Evolutionary conservation across 2,329 filamentous ascomycete species (phyloP), one percentile per base, ranked within the genome.

Genomic region (Incumbomyces delicatus): DNA sequence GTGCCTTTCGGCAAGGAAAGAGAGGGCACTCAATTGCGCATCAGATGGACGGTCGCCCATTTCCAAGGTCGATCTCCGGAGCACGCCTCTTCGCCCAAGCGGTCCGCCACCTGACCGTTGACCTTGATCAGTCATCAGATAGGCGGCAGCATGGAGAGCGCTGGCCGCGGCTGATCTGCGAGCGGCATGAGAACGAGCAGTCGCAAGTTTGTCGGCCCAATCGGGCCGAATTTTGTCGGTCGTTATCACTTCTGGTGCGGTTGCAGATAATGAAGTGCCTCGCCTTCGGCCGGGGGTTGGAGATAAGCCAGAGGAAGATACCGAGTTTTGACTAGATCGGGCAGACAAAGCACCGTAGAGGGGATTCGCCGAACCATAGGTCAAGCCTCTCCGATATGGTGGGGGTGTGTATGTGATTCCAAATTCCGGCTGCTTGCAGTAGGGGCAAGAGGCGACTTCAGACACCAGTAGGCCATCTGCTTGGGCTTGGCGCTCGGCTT

Each of bases 371-470:
- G 74, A 68, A 1, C 78, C 74, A 61, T 90, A 90, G 1, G 77
- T 71, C 29, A 98, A 67, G 1, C 92, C 92, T 53, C 89, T 76
- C 18, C 88, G 81, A 69, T 96, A 96, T 0, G 86, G 81, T 2
- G 92, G 92, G 11, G 88, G 76, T 3, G 90, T 81, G 63, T 95
- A 98, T 0, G 87, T 95, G n/a, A 98, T 85, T 39, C 92, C 92
- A 61, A 96, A 95, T 54, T 98, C 90, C 1, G 87, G 81, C 56
- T 92, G 87, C 42, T 92, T 87, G 64, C 92, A 98, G 65, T 95
- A 98, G 0, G 92, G 92, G 62, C 92, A 98, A 18, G 83, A 80
- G 1, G 92, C 87, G 2, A 92, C 86, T 60, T 96, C 90, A 6
- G 89, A 95, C 1, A 95, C 83, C 13, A 98, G 74, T 62, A 84